Percentiles rank a stretch among this genome's conserved stretches.
Conservation (phyloP, 306 rosid species). For the Echinosophora koreensis region DNA sequence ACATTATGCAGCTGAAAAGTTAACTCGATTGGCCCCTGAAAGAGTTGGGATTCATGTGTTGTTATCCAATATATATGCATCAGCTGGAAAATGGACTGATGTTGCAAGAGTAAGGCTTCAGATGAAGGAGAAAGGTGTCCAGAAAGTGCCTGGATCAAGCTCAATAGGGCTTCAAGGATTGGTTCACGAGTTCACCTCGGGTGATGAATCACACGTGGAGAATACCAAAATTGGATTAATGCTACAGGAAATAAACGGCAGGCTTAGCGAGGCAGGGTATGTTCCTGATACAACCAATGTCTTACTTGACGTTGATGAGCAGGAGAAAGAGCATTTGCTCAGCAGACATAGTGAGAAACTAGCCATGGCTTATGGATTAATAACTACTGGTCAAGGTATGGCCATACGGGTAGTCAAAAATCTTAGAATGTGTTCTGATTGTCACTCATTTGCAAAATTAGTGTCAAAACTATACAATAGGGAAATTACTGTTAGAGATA, state of each 20-base stretch:
- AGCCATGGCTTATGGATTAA: conserved; percentile 81
- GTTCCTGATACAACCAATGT: conserved; percentile 81
- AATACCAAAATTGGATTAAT: conserved; percentile 56
- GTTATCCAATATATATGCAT: conserved; percentile 79
- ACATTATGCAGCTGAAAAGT: conserved; percentile 61
- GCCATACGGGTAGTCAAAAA: conserved; percentile 79
- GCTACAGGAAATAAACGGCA: conserved; percentile 67
- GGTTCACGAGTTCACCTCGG: conserved; percentile 75
- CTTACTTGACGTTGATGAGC: conserved; percentile 72
- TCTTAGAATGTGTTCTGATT: conserved; percentile 81
- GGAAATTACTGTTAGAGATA: conserved; percentile 74
- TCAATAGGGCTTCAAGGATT: conserved; percentile 64
- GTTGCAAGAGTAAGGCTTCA: conserved; percentile 84
- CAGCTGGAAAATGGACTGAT: conserved; percentile 78
- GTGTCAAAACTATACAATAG: conserved; percentile 65
- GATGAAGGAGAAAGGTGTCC: conserved; percentile 70
- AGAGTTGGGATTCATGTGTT: conserved; percentile 68
- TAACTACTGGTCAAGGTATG: conserved; percentile 53
- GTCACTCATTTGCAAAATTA: conserved; percentile 78
- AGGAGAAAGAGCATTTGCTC: conserved; percentile 71
- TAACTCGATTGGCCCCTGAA: conserved; percentile 60
- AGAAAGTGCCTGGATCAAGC: conserved; percentile 76
- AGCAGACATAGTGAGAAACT: conserved; percentile 79
- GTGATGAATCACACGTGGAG: conserved; percentile 67
- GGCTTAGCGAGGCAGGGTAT: conserved; percentile 67